Conservation (phyloP, 371 early-diverging fungal species). For the Mortierella polycephala region DNA sequence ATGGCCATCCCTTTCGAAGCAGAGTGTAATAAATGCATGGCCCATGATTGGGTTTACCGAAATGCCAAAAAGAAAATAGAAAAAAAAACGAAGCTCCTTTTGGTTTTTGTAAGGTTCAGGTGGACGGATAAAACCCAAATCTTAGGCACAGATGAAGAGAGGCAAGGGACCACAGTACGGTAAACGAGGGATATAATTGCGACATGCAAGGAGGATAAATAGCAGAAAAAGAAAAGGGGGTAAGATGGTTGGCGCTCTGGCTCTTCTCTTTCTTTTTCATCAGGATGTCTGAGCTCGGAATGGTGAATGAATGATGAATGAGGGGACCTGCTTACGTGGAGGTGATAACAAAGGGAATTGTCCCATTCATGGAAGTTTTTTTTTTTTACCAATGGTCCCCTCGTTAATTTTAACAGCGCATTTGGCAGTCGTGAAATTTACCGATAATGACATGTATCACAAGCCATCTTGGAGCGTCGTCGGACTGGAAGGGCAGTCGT, state of each 20-base stretch:
- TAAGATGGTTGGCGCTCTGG: background rate
- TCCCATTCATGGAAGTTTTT: background rate
- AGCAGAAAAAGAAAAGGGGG: background rate
- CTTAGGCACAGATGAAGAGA: background rate
- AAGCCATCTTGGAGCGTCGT: conserved; percentile 48
- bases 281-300: background rate
- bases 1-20: no score
- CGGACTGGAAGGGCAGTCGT: conserved; percentile 4
- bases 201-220: background rate
- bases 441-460: conserved; percentile 50
- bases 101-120: background rate
- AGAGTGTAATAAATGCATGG: no score
- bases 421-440: background rate
- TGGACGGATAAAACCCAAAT: no score
- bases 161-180: background rate
- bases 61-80: no score
- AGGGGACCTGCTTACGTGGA: no score
- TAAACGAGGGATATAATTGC: background rate
- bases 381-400: background rate
- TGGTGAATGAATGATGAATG: background rate
- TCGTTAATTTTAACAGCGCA: background rate
- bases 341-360: no score
- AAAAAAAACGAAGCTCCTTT: background rate
- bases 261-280: background rate
- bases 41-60: no score